Percentiles rank a stretch among this genome's conserved stretches.
These are phyloP conservation scores for Metschnikowia rubicola DNA, from an alignment of 805 yeast genomes.

Conservation along the genomic window DNA sequence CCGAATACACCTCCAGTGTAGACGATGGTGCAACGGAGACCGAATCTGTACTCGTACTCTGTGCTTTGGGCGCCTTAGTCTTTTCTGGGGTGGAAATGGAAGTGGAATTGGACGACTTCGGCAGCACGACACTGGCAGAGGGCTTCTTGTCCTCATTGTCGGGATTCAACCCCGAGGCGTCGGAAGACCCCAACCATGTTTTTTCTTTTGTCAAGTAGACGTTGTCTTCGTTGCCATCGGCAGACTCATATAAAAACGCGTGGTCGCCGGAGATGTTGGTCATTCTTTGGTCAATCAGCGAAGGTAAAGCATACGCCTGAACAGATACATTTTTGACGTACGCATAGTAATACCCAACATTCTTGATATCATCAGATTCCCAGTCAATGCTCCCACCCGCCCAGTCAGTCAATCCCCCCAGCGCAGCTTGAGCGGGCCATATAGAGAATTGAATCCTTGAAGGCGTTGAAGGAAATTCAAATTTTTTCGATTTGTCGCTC, in stretches of 20 bases:
- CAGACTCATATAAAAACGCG: slow-evolving; percentile 45
- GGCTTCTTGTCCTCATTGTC: slow-evolving; percentile 26
- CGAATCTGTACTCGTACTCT: slow-evolving; percentile 9
- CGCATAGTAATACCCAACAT: slow-evolving; percentile 81
- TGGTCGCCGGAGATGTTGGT: slow-evolving; percentile 41
- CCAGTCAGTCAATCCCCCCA: slow-evolving; percentile 58
- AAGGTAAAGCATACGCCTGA: slow-evolving; percentile 72
- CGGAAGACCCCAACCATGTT: slow-evolving; percentile 56
- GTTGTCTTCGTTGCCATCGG: slow-evolving; percentile 32
- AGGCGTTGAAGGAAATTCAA: slow-evolving; percentile 71
- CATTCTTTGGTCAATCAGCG: slow-evolving; percentile 42
- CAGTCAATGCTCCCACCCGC: slow-evolving; percentile 88
- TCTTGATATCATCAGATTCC: slow-evolving; percentile 67
- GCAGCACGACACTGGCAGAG: slow-evolving; percentile 13
- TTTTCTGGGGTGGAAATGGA: slow-evolving; percentile 6
- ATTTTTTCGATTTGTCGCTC: slow-evolving; percentile 56
- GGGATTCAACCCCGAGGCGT: slow-evolving; percentile 66
- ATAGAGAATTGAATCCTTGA: slow-evolving; percentile 66
- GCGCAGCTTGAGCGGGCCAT: slow-evolving; percentile 71
- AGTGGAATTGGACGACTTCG: slow-evolving; percentile 22
- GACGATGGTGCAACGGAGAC: slow-evolving; percentile 7
- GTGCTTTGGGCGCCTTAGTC: slow-evolving; percentile 12
- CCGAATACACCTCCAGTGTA: slow-evolving; percentile 21
- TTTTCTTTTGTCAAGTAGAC: slow-evolving; percentile 61
- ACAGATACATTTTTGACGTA: slow-evolving; percentile 57